Base-by-base conservation (phyloP, 1,284 basidiomycete genomes). In the Fomitopsis schrenkii region DNA sequence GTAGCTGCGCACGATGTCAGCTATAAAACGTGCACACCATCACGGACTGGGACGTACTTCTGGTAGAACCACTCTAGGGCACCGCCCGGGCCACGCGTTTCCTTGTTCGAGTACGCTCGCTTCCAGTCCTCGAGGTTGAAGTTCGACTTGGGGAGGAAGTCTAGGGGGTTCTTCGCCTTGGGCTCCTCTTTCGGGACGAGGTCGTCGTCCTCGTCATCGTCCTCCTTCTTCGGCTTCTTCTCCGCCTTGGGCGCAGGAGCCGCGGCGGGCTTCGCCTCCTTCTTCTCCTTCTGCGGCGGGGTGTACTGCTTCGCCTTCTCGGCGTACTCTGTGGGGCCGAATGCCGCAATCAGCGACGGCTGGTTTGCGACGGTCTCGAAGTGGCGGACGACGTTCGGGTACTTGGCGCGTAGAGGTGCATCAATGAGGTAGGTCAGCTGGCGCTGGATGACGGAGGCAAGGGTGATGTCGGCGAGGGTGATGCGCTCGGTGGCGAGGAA, bases 71-170 rank as follows among this genome's bases (percentile, higher is more conserved):
- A 96, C 74, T 94, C 90, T 28, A 93, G 67, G 53, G 90, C 70
- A 62, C 91, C 91, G 57, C 76, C 87, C 26, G 87, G 66, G 42
- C 90, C 91, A 62, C 92, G 87, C 42, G 96, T 98, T 61, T 98
- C 96, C 78, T 91, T 90, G 90, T 98, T 98, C 70, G 95, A 97
- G 84, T 98, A 98, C 62, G 92, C 90, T 59, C 95, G 89, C 81
- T 98, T 98, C 93, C 94, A 97, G 80, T 98, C 95, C 77, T 98
- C 96, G 62, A 98, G 88, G 81, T 95, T 95, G 82, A 98, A 92
- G 15, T 84, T 79, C 19, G 93, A 94, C 80, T 97, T 97, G 68
- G 96, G 94, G 60, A 97, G 86, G 64, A 84, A 83, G 67, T 98
- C 97, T 58, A 97, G 88, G 36, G 96, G 96, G 85, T 98, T 97